Percentiles rank a stretch among this genome's conserved stretches.
Evolutionary conservation across 2,329 filamentous ascomycete species (phyloP).

Genomic region (Pyrenochaeta sp.): DNA sequence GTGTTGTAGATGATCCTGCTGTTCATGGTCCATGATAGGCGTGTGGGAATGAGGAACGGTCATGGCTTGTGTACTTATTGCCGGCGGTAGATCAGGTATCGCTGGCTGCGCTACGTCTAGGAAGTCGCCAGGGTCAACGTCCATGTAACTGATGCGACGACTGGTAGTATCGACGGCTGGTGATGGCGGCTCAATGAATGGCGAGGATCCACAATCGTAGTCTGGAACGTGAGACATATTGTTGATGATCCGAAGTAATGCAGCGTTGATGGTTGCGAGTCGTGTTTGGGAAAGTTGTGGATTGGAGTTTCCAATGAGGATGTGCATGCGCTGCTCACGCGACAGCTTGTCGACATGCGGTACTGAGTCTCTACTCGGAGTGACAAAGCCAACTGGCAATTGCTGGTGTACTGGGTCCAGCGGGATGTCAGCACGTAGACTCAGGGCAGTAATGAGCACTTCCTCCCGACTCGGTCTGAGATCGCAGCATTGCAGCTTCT

Average conservation of each 20-base stretch:
- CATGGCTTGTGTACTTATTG: conserved; percentile 26
- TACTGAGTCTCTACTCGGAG: conserved; percentile 47
- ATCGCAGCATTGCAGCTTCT: conserved; percentile 51
- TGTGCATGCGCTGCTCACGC: conserved; percentile 47
- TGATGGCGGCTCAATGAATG: conserved; percentile 34
- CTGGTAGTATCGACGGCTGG: conserved; percentile 34
- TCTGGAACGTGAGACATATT: conserved; percentile 24
- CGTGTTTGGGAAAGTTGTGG: conserved; percentile 34
- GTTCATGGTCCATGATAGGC: conserved; percentile 29
- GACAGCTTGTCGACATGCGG: conserved; percentile 41
- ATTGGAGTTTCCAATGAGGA: conserved; percentile 45
- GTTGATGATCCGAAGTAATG: conserved; percentile 37
- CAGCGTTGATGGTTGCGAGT: conserved; percentile 42
- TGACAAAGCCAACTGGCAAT: conserved; percentile 44
- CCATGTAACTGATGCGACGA: conserved; percentile 50
- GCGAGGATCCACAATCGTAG: conserved; percentile 36
- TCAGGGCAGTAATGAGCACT: conserved; percentile 47
- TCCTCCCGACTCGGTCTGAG: conserved; percentile 48
- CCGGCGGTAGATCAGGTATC: conserved; percentile 37
- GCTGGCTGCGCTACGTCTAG: conserved; percentile 38
- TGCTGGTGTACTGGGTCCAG: conserved; percentile 40
- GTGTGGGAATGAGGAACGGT: conserved; percentile 29
- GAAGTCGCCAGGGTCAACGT: conserved; percentile 44
- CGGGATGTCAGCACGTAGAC: conserved; percentile 45
- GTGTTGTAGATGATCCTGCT: conserved; percentile 27